These are phyloP conservation scores for Ganoderma lingzhi DNA, from an alignment of 1,284 basidiomycete genomes.

Conservation along the genomic window DNA sequence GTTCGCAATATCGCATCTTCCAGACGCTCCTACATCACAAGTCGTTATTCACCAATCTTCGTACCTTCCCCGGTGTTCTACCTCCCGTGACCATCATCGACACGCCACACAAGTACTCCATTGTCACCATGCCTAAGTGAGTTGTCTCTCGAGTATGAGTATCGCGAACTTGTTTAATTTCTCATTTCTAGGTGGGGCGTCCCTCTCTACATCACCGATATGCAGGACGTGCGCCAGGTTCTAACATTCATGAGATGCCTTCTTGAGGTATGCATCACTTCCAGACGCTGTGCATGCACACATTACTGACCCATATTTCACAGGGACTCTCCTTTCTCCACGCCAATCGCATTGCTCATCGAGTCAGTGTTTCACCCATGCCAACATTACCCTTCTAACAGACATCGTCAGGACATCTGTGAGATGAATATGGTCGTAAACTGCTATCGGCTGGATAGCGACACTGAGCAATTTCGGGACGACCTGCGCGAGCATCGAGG, in stretches of 20 bases:
- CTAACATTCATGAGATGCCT: background rate
- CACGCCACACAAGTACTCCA: background rate
- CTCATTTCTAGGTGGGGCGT: background rate
- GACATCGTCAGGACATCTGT: slow-evolving; percentile 10
- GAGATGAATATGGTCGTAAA: slow-evolving; percentile 13
- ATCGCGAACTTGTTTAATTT: too few species aligned
- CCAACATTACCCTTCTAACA: too few species aligned
- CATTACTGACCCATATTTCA: background rate
- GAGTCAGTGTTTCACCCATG: background rate
- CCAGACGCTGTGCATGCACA: background rate
- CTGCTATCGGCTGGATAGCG: slow-evolving; percentile 8
- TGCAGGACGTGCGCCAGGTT: background rate
- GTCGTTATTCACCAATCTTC: background rate
- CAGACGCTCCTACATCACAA: background rate
- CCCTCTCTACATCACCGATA: background rate
- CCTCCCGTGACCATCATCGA: background rate
- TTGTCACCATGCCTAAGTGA: background rate
- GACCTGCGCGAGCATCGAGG: slow-evolving; percentile 15
- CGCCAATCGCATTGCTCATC: background rate
- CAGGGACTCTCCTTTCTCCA: background rate
- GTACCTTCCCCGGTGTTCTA: slow-evolving; percentile 13
- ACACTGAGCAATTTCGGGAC: background rate
- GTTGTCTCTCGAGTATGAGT: too few species aligned
- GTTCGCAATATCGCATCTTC: slow-evolving; percentile 1
- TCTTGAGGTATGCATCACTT: background rate